These are phyloP conservation scores for Saccharomyces hybrid DNA, from an alignment of 1,139 yeast genomes.

Conservation along the genomic window DNA sequence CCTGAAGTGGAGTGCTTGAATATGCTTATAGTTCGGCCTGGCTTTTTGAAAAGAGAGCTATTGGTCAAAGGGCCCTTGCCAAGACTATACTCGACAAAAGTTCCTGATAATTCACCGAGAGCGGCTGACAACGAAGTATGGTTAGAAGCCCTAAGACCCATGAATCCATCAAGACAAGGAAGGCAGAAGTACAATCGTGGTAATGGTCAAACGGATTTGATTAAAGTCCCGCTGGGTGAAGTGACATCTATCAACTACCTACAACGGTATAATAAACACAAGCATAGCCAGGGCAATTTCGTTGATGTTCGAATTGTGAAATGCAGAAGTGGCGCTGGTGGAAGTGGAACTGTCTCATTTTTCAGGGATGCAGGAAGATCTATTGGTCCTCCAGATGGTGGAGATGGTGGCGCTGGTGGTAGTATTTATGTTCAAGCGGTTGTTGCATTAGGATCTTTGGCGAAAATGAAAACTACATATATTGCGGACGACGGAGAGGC, in stretches of 20 bases:
- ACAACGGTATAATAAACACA: slow-evolving; percentile 34
- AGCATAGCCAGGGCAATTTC: slow-evolving; percentile 35
- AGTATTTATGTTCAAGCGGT: slow-evolving; percentile 77
- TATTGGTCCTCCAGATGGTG: slow-evolving; percentile 95
- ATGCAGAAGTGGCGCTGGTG: slow-evolving; percentile 78
- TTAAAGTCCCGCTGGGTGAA: too few species aligned
- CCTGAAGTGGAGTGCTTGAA: too few species aligned
- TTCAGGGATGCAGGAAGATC: slow-evolving; percentile 78
- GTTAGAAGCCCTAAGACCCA: too few species aligned
- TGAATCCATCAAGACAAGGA: too few species aligned
- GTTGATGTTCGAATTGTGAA: slow-evolving; percentile 62
- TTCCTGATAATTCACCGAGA: too few species aligned
- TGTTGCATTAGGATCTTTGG: slow-evolving; percentile 69
- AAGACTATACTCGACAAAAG: too few species aligned
- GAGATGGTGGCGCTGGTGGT: slow-evolving; percentile 96
- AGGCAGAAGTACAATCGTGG: too few species aligned
- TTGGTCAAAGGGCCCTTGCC: too few species aligned
- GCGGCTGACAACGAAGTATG: too few species aligned
- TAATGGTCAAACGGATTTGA: too few species aligned
- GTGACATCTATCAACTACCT: slow-evolving; percentile 26
- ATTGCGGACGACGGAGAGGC: slow-evolving; percentile 62
- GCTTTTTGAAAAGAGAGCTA: too few species aligned
- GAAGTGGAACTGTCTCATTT: slow-evolving; percentile 81
- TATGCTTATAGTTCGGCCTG: too few species aligned
- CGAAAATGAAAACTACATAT: slow-evolving; percentile 59